Percentiles rank a stretch among this genome's conserved stretches.
These are phyloP conservation scores for Fusarium sp. DNA, from an alignment of 2,329 filamentous ascomycete species.

Conservation along the genomic window DNA sequence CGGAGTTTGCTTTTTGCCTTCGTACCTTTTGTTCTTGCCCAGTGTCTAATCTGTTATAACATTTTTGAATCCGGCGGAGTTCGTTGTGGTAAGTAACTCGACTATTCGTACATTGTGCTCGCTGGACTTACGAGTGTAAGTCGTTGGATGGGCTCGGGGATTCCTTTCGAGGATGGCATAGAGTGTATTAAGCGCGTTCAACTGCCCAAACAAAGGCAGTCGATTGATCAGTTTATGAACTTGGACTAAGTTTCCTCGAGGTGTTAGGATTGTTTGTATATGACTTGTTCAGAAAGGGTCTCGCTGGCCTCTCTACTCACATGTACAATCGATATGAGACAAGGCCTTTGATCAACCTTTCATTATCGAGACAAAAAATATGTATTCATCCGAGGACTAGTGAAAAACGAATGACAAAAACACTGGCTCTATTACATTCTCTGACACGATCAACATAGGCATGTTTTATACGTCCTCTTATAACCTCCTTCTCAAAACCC, in stretches of 20 bases:
- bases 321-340: not conserved
- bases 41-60: no score
- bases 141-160: not conserved
- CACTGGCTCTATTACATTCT: not conserved
- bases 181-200: not conserved
- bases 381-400: rapidly evolving
- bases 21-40: no score
- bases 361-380: not conserved
- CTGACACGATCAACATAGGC: not conserved
- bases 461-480: not conserved
- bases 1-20: conserved; percentile 18
- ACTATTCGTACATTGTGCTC: not conserved
- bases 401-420: not conserved
- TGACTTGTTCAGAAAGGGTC: not conserved
- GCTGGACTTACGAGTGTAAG: not conserved
- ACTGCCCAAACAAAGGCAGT: not conserved
- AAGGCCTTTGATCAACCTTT: not conserved
- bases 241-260: not conserved
- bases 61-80: no score
- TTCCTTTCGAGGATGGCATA: not conserved
- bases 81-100: not conserved
- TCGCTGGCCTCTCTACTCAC: not conserved
- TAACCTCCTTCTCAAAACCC: not conserved
- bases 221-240: not conserved
- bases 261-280: not conserved